Conservation (phyloP, 2,329 filamentous ascomycete species). For the Corynespora cassiicola region DNA sequence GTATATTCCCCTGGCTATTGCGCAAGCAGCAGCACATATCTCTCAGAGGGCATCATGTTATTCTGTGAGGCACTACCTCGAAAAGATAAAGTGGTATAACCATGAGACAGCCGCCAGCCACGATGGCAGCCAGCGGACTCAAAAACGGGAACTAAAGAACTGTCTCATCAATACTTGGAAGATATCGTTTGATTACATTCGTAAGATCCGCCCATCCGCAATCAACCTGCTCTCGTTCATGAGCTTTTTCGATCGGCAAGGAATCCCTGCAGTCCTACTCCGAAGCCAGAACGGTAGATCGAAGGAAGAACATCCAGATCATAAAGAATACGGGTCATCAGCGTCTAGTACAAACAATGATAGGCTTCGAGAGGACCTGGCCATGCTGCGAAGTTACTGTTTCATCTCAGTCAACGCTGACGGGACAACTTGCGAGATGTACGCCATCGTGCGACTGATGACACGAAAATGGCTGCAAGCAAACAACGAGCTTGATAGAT, state of each 20-base stretch:
- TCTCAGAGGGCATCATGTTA: conserved; percentile 1
- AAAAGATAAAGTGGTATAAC: conserved; percentile 5
- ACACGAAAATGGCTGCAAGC: conserved; percentile 14
- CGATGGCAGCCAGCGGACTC: too few relatives aligned
- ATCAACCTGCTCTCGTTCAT: background rate
- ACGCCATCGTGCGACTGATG: conserved; percentile 15
- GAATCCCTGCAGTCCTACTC: conserved; percentile 46
- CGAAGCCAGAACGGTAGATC: conserved; percentile 2
- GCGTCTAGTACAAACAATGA: too few relatives aligned
- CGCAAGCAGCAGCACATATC: conserved; percentile 46
- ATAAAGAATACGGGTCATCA: too few relatives aligned
- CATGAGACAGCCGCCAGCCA: too few relatives aligned
- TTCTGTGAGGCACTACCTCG: conserved; percentile 9
- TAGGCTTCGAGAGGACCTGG: conserved; percentile 14
- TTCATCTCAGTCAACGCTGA: conserved; percentile 12
- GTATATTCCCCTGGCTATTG: conserved; percentile 43
- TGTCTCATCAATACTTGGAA: conserved; percentile 18
- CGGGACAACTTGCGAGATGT: conserved; percentile 9
- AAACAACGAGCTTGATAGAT: conserved; percentile 1
- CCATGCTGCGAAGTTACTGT: conserved; percentile 15
- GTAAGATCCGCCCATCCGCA: background rate
- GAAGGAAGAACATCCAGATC: too few relatives aligned
- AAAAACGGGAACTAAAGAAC: conserved; percentile 22
- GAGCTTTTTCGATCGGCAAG: conserved; percentile 32
- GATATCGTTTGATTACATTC: conserved; percentile 3